Evolutionary conservation across 164 flowering plant species (phyloP), one percentile per base, ranked within the genome.

Genomic region (Taxillus chinensis): DNA sequence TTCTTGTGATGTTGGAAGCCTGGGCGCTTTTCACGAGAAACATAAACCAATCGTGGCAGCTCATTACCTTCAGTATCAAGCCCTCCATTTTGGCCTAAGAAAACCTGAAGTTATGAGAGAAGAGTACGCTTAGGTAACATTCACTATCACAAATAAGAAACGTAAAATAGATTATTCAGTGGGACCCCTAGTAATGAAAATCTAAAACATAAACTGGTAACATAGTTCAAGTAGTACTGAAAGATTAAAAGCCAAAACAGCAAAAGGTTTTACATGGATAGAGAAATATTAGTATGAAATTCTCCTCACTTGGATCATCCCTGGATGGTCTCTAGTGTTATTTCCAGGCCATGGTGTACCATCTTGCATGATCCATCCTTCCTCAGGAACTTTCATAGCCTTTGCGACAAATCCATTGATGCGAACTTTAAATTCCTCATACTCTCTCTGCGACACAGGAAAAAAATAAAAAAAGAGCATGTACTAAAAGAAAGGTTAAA

Each of bases 291-390:
- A 27, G 27, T 27, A 27, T 27, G 27, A 27, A 27, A 27, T 27
- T 27, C 27, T 27, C 27, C 27, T 62, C 41, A 90, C 97, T 90
- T 90, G 95, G 62, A 87, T 90, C 95, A 90, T 90, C 71, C 97
- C 97, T 37, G 97, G 95, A 77, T 90, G 97, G 70, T 90, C 97
- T 64, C 95, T 84, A 42, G 83, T 85, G 71, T 87, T 85, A 70
- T 90, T 90, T 68, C 97, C 97, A 40, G 97, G 95, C 97, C 97
- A 90, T 5, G 95, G 97, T 14, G 97, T 90, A 63, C 97, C 97
- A 78, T 90, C 97, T 72, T 88, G 97, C 97, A 90, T 90, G 57
- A 86, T 67, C 97, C 97, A 88, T 66, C 97, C 97, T 75, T 90
- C 95, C 55, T 90, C 93, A 53, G 97, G 95, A 64, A 86, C 70